phyloP scores from a whole-genome alignment of 768 basidiomycete species.

The Auricularia auricula-judae region DNA sequence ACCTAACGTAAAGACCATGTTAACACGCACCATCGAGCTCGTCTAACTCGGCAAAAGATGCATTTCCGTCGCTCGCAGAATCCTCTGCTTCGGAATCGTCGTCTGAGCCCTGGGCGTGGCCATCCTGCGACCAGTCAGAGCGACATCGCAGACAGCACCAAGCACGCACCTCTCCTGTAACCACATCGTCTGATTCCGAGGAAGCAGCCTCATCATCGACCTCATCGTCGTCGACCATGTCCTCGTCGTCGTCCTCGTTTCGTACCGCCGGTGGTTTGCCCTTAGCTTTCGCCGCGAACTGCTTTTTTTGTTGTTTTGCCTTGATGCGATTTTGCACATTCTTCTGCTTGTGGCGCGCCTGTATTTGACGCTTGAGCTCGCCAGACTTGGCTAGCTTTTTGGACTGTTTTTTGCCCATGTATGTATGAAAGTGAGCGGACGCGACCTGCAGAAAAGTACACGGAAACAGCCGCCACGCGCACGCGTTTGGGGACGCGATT shows the following conservation, averaged over 20 bases:
- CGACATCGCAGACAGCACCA: slow-evolving; percentile 1
- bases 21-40: slow-evolving; percentile 50
- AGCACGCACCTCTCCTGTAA: not conserved
- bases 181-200: not conserved
- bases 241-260: slow-evolving; percentile 28
- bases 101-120: slow-evolving; percentile 10
- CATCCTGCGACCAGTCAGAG: not conserved
- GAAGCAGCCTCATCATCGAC: slow-evolving; percentile 28
- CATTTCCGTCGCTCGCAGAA: slow-evolving; percentile 39
- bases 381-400: slow-evolving; percentile 89
- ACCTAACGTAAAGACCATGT: not conserved
- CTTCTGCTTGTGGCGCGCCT: slow-evolving; percentile 72
- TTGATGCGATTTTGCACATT: slow-evolving; percentile 62
- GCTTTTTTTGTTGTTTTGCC: slow-evolving; percentile 54
- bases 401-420: slow-evolving; percentile 49
- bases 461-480: not conserved
- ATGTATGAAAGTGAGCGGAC: not conserved
- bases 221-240: slow-evolving; percentile 26
- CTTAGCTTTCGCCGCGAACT: slow-evolving; percentile 31
- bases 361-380: slow-evolving; percentile 77
- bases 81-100: slow-evolving; percentile 12
- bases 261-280: slow-evolving; percentile 17
- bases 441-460: not conserved
- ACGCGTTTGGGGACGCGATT: not conserved
- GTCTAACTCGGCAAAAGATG: slow-evolving; percentile 68